Evolutionary conservation across 208 protist genomes (phyloP), one percentile per base, ranked within the genome.

Genomic region (Trypanosomatidae sp.): DNA sequence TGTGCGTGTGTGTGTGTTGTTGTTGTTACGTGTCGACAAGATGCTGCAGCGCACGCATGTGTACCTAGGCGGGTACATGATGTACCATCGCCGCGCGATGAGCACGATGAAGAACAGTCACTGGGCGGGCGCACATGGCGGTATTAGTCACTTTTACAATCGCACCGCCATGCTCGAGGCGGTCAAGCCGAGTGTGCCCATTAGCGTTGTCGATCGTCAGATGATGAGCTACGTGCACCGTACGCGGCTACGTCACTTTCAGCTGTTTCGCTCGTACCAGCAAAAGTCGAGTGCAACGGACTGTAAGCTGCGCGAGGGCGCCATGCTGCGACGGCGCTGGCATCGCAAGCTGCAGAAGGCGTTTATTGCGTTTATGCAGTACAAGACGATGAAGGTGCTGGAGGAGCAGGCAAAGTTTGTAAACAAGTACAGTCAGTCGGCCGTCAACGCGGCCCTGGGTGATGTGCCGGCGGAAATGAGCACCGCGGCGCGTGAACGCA

Each of bases 211-310:
- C 30, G 84, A 92, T 35, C 67, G 84, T 2, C 57, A 75, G 11
- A 88, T 92, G 64, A 92, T 92, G 84, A 51, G 64, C 42, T 92
- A 92, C 61, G 77, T 88, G 22, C 84, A 92, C 51, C 79, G 76
- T 38, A 77, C 84, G 4, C 68, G 77, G 6, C 61, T 82, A 11
- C 84, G 84, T 25, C 84, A 92, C 54, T 77, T 74, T 39, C 84
- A 92, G 58, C 66, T 92, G 20, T 87, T 86, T 43, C 84, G 78
- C n/a, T 89, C 79, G 4, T 92, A 89, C 52, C 79, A 88, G 56
- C 68, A 92, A 44, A 89, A 89, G 56, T 73, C 79, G n/a, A 74
- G 55, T 47, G 58, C 84, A 11, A 92, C 79, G n/a, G 73, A 89
- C 52, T 79, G 71, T 48, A 88, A 89, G 43, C 58, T 88, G 42